Conservation (phyloP, 2,329 filamentous ascomycete genomes). For the Ilyonectria robusta region DNA sequence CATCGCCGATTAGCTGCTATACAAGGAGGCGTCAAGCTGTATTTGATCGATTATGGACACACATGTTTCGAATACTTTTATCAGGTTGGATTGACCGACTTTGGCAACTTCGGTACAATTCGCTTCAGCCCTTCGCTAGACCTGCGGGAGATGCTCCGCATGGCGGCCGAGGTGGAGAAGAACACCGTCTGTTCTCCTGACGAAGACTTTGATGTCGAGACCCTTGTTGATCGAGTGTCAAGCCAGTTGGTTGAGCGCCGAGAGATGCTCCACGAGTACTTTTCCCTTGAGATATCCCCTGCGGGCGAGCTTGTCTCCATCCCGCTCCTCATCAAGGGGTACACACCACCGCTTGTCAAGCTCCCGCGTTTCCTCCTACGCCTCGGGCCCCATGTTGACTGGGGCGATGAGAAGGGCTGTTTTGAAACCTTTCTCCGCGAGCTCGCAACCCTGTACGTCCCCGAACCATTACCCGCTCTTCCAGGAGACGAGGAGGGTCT, state of each 20-base stretch:
- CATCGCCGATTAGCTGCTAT: slow-evolving; percentile 89
- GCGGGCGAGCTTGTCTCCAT: slow-evolving; percentile 84
- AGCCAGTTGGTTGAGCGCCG: slow-evolving; percentile 80
- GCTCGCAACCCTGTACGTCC: slow-evolving; percentile 90
- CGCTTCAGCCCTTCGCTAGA: slow-evolving; percentile 83
- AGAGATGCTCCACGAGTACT: slow-evolving; percentile 94
- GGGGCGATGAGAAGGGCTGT: slow-evolving; percentile 87
- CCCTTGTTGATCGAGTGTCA: slow-evolving; percentile 76
- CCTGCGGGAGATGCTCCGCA: slow-evolving; percentile 77
- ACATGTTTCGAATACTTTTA: slow-evolving; percentile 93
- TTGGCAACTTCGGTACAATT: slow-evolving; percentile 92
- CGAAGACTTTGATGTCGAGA: slow-evolving; percentile 75
- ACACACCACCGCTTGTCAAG: slow-evolving; percentile 88
- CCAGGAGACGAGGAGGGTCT: slow-evolving; percentile 52
- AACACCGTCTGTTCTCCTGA: slow-evolving; percentile 57
- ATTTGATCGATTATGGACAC: slow-evolving; percentile 93
- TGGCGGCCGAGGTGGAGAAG: slow-evolving; percentile 82
- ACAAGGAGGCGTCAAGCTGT: slow-evolving; percentile 92
- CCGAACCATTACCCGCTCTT: slow-evolving; percentile 80
- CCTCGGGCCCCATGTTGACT: slow-evolving; percentile 89
- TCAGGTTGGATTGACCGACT: slow-evolving; percentile 93
- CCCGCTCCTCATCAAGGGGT: slow-evolving; percentile 89
- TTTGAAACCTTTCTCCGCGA: slow-evolving; percentile 90
- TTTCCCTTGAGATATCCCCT: slow-evolving; percentile 85
- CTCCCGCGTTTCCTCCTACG: slow-evolving; percentile 89